These are phyloP conservation scores for Dendrostoma leiphaemia DNA, from an alignment of 2,329 filamentous ascomycete species.

Conservation along the genomic window DNA sequence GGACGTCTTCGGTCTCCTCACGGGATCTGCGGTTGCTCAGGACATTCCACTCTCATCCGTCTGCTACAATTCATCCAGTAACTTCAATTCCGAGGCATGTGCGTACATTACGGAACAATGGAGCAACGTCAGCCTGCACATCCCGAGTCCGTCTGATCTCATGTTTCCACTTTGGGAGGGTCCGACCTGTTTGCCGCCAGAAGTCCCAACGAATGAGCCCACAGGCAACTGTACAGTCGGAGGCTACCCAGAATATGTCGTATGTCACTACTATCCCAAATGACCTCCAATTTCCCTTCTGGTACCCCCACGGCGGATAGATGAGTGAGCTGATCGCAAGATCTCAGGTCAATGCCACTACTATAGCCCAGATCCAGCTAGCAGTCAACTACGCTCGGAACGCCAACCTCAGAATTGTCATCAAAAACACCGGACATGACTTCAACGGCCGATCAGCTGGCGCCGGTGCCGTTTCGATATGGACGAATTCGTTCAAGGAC, in stretches of 20 bases:
- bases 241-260: constrained; percentile 40
- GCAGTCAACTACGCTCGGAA: constrained; percentile 46
- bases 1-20: constrained; percentile 48
- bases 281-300: constrained; percentile 16
- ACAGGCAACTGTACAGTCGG: constrained; percentile 36
- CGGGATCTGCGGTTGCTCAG: constrained; percentile 49
- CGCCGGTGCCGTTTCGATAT: constrained; percentile 35
- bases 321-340: neutral
- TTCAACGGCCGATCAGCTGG: constrained; percentile 39
- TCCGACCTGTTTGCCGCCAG: constrained; percentile 33
- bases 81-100: constrained; percentile 42
- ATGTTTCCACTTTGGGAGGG: constrained; percentile 14
- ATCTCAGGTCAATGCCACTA: constrained; percentile 23
- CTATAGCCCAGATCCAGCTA: constrained; percentile 44
- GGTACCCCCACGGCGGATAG: neutral
- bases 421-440: constrained; percentile 54
- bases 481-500: constrained; percentile 31
- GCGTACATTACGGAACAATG: constrained; percentile 33
- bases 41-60: constrained; percentile 50
- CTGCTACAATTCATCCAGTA: constrained; percentile 47
- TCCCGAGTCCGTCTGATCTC: neutral
- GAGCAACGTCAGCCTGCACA: constrained; percentile 32
- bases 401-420: constrained; percentile 45
- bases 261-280: constrained; percentile 39
- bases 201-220: too few species aligned